Conservation (phyloP, 805 yeast genomes). For the Hanseniaspora vineae region DNA sequence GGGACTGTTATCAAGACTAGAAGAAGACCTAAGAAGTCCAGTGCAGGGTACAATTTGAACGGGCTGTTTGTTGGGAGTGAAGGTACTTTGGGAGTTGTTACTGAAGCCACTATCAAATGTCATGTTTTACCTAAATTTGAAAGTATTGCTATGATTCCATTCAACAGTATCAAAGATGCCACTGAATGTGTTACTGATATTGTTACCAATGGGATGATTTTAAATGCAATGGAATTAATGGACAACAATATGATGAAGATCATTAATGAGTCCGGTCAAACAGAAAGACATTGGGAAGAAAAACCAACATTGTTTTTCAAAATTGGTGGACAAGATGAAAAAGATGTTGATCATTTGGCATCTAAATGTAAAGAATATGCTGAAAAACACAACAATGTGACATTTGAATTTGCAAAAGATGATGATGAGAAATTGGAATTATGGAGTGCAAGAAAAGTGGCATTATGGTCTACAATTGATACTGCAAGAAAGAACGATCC, state of each 20-base stretch:
- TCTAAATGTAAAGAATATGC: constrained; percentile 39
- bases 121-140: constrained; percentile 55
- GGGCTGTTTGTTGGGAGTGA: constrained; percentile 67
- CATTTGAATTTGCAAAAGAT: constrained; percentile 50
- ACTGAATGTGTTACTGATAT: constrained; percentile 54
- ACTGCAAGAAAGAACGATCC: constrained; percentile 42
- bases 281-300: constrained; percentile 41
- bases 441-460: constrained; percentile 68
- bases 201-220: constrained; percentile 47
- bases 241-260: constrained; percentile 63
- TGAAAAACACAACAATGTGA: constrained; percentile 36
- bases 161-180: constrained; percentile 57
- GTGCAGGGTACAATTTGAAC: constrained; percentile 71
- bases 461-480: constrained; percentile 51
- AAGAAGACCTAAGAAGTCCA: constrained; percentile 60
- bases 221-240: constrained; percentile 65
- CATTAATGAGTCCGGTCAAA: constrained; percentile 42
- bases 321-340: constrained; percentile 38
- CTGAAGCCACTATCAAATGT: constrained; percentile 62
- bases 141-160: constrained; percentile 55
- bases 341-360: constrained; percentile 31
- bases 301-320: constrained; percentile 53
- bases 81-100: constrained; percentile 68
- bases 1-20: constrained; percentile 67
- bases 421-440: constrained; percentile 52